Base-by-base conservation (phyloP, 805 yeast species). In the Komagataella ulmi region DNA sequence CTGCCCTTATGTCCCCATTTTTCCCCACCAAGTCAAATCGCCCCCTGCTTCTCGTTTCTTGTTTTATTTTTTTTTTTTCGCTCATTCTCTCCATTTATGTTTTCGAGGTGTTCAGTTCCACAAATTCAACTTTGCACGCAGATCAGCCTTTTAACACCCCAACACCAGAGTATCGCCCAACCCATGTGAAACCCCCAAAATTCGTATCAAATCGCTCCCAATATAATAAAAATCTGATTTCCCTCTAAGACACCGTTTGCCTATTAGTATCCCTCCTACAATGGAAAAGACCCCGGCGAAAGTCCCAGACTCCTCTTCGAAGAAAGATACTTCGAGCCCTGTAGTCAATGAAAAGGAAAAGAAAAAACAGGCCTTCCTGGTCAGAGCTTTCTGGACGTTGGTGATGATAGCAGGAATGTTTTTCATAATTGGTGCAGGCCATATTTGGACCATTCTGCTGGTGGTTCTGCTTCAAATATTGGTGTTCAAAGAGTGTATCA, bases 371-470 rank as follows among this genome's bases (percentile, higher is more conserved):
- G 85, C 90, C 46, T 89, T 93, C 61, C 64, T 89, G 48, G 87
- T 89, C 23, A 80, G 99, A 58, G 83, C 98, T 3, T 72, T 86
- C 49, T 93, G 98, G 98, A 86, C 97, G 0, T 66, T 93, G 59
- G 88, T 93, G 17, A 90, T 93, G 97, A 83, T 93, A 54, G 66
- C 73, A 17, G 80, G 80, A 5, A 85, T 89, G 66, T 79, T 88
- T 54, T 67, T 76, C 44, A 74, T 85, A 23, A 70, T 90, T 49
- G 81, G 86, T 24, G 78, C 90, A 7, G 99, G 99, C 46, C 98
- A 90, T 63, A 70, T 85, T 51, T 81, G 89, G 73, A 77, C 89
- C 51, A 85, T 90, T 53, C 65, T 77, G 5, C 71, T 87, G 53
- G 88, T 91, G 49, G 70, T 85, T 46, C 60, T 81, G 6, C 77